Percentiles rank a stretch among this genome's conserved stretches.
Conservation (phyloP, 1,284 basidiomycete species). For the Apiotrichum sp. region DNA sequence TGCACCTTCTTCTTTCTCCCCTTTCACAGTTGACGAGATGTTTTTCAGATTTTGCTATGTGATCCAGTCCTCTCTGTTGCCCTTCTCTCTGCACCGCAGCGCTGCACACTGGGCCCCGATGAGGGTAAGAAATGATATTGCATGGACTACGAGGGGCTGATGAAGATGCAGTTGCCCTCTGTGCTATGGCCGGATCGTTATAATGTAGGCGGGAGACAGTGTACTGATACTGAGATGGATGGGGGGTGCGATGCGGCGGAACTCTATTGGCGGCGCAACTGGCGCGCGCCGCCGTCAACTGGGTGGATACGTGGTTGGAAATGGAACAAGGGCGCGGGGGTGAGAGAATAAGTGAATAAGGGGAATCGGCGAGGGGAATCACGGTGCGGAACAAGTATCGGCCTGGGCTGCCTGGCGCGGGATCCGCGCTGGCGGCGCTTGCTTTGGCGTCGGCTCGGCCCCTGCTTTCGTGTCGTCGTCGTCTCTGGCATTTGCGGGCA, state of each 20-base stretch:
- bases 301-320: background rate
- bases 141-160: conserved; percentile 12
- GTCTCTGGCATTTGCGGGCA: no score
- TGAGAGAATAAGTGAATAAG: background rate
- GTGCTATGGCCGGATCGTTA: conserved; percentile 16
- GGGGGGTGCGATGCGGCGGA: conserved; percentile 8
- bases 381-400: background rate
- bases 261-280: conserved; percentile 10
- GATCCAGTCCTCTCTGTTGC: no score
- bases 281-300: conserved; percentile 6
- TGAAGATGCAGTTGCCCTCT: conserved; percentile 14
- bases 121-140: background rate
- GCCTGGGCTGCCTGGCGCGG: background rate
- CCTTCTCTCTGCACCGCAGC: background rate
- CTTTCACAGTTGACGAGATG: no score
- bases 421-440: background rate
- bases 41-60: no score
- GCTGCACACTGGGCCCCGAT: background rate
- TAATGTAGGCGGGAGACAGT: conserved; percentile 6
- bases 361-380: background rate
- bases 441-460: no score
- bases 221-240: conserved; percentile 5
- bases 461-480: no score
- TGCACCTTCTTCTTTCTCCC: no score
- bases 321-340: background rate